These are phyloP conservation scores for Usnea hakonensis DNA, from an alignment of 495 filamentous ascomycete genomes.

Conservation along the genomic window DNA sequence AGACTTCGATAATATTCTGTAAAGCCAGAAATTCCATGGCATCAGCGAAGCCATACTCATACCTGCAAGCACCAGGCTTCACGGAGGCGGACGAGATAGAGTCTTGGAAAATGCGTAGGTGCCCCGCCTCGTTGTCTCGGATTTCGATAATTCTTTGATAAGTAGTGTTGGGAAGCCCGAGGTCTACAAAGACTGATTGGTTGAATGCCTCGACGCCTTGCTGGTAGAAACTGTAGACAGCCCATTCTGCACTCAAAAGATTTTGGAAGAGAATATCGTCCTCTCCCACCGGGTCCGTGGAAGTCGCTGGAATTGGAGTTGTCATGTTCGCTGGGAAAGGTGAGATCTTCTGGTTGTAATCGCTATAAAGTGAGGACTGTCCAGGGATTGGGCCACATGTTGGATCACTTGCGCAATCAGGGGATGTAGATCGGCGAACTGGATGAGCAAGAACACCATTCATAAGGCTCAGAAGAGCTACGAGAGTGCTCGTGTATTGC, in stretches of 20 bases:
- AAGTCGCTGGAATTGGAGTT: neutral
- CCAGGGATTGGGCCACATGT: conserved; percentile 5
- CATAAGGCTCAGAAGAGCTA: neutral
- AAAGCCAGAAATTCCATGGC: conserved; percentile 3
- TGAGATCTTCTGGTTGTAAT: neutral
- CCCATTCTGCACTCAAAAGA: conserved; percentile 11
- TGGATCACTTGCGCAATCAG: neutral
- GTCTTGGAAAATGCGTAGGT: conserved; percentile 11
- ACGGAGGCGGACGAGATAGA: conserved; percentile 5
- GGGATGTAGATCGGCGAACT: neutral
- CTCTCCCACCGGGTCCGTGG: neutral
- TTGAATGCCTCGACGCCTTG: conserved; percentile 13
- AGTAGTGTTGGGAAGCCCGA: conserved; percentile 7
- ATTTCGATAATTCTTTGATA: conserved; percentile 10
- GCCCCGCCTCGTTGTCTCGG: conserved; percentile 10
- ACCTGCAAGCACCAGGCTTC: conserved; percentile 8
- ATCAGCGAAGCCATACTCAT: neutral
- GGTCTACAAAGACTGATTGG: conserved; percentile 4
- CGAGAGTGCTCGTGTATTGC: neutral
- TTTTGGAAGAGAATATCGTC: conserved; percentile 11
- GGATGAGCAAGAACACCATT: neutral
- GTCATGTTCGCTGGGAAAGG: conserved; percentile 5
- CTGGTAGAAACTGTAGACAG: conserved; percentile 5
- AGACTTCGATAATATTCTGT: conserved; percentile 13
- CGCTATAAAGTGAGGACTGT: conserved; percentile 2